These are phyloP conservation scores for Chlamydomonas sp. DNA, from an alignment of 139 green algal species.

Conservation along the genomic window DNA sequence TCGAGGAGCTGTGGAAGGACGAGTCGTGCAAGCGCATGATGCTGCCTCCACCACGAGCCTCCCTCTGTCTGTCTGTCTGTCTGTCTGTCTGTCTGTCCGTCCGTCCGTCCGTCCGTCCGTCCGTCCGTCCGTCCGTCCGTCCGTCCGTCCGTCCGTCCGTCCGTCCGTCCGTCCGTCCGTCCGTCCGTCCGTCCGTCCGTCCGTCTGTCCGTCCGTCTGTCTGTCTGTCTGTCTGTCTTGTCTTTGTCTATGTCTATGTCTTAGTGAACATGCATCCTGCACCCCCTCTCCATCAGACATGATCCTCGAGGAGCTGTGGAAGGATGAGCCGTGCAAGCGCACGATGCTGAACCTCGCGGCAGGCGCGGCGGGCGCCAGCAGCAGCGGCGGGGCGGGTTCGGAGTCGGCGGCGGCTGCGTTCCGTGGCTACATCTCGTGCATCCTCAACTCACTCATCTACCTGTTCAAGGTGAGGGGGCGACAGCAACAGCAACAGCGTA, in stretches of 20 bases:
- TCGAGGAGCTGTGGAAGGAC: conserved; percentile 71
- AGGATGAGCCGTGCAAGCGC: conserved; percentile 43
- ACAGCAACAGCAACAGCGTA: too few species aligned
- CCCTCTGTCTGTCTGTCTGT: too few species aligned
- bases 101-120: too few species aligned
- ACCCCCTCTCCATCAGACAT: conserved; percentile 29
- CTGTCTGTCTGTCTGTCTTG: too few species aligned
- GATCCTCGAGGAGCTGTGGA: conserved; percentile 68
- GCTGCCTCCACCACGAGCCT: neutral
- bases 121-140: too few species aligned
- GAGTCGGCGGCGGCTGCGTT: conserved; percentile 24
- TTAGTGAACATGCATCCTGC: neutral
- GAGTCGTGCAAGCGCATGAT: conserved; percentile 32
- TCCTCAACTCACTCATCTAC: conserved; percentile 81
- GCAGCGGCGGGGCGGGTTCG: neutral
- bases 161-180: too few species aligned
- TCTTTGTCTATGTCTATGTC: neutral
- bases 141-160: too few species aligned
- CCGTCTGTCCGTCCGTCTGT: too few species aligned
- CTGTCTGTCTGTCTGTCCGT: too few species aligned
- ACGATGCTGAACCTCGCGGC: conserved; percentile 34
- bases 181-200: too few species aligned
- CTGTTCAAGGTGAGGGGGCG: conserved; percentile 68
- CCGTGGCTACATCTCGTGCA: conserved; percentile 41
- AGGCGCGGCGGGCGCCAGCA: neutral